A percentile compares a stretch with the other conserved stretches of the same genome.
These are phyloP conservation scores for Russula foetens DNA, from an alignment of 768 basidiomycete species.

Conservation along the genomic window DNA sequence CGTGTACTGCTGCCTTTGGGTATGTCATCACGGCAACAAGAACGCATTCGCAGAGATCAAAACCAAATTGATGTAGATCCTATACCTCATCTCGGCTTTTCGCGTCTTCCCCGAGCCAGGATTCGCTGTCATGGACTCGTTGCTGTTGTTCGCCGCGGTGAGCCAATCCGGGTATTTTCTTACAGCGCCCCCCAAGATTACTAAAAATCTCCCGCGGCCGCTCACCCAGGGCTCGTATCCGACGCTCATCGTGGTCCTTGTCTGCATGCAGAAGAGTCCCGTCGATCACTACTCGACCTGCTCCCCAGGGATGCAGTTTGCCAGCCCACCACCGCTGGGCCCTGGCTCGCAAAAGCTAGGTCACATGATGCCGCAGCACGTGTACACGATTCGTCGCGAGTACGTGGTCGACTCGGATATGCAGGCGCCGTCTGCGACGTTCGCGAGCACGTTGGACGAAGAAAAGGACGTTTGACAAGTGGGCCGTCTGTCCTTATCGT, in stretches of 20 bases:
- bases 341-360: not conserved
- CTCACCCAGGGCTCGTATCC: conserved; percentile 5
- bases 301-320: conserved; percentile 6
- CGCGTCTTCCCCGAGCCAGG: conserved; percentile 2
- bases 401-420: not conserved
- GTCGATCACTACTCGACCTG: conserved; percentile 5
- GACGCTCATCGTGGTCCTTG: conserved; percentile 11
- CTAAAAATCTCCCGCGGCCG: not conserved
- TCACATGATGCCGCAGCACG: not conserved
- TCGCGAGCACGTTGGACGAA: not conserved
- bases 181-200: not conserved
- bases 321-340: not conserved
- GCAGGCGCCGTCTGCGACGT: conserved; percentile 6
- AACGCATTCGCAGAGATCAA: not conserved
- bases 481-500: no score
- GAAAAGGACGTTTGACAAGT: not conserved
- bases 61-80: not conserved
- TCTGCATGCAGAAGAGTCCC: conserved; percentile 13
- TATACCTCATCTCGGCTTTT: conserved; percentile 7
- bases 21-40: not conserved
- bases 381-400: conserved; percentile 2
- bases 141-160: conserved; percentile 6
- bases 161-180: not conserved
- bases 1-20: conserved; percentile 11
- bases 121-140: conserved; percentile 1